A percentile compares a stretch with the other conserved stretches of the same genome.
These are phyloP conservation scores for Macrolepiota dolichaula DNA, from an alignment of 768 basidiomycete species.

Conservation along the genomic window DNA sequence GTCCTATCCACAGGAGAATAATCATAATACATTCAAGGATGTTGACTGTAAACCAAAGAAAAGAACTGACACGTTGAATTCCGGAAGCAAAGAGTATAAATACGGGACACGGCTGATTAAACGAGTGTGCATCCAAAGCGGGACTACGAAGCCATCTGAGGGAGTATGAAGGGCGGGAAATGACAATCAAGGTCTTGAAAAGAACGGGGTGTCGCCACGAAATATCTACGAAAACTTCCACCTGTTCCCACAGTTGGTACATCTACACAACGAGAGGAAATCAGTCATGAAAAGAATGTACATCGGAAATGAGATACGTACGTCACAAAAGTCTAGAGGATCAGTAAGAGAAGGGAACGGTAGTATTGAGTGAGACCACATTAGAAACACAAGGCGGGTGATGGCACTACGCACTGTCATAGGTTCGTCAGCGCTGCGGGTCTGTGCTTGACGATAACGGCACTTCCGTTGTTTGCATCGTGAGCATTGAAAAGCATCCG, in stretches of 20 bases:
- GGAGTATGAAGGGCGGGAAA: background rate
- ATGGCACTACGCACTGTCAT: conserved; percentile 73
- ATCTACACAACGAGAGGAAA: conserved; percentile 31
- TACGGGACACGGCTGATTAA: background rate
- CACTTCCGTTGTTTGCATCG: conserved; percentile 94
- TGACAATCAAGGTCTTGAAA: background rate
- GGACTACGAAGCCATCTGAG: background rate
- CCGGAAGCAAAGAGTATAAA: conserved; percentile 1
- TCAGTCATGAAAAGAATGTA: background rate
- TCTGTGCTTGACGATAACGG: conserved; percentile 94
- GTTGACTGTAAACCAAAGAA: background rate
- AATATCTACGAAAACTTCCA: conserved; percentile 39
- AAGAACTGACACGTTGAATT: background rate
- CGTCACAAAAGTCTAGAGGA: conserved; percentile 81
- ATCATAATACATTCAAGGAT: background rate
- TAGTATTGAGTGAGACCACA: background rate
- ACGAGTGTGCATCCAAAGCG: background rate
- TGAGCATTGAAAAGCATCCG: conserved; percentile 95
- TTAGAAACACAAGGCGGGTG: background rate
- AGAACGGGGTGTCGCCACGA: background rate
- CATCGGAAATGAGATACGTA: conserved; percentile 28
- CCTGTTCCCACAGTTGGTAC: conserved; percentile 55
- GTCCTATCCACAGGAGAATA: background rate
- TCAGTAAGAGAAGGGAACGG: background rate
- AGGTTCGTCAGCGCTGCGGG: conserved; percentile 95